Evolutionary conservation across 768 basidiomycete species (phyloP).

Genomic region (Mycena amicta): DNA sequence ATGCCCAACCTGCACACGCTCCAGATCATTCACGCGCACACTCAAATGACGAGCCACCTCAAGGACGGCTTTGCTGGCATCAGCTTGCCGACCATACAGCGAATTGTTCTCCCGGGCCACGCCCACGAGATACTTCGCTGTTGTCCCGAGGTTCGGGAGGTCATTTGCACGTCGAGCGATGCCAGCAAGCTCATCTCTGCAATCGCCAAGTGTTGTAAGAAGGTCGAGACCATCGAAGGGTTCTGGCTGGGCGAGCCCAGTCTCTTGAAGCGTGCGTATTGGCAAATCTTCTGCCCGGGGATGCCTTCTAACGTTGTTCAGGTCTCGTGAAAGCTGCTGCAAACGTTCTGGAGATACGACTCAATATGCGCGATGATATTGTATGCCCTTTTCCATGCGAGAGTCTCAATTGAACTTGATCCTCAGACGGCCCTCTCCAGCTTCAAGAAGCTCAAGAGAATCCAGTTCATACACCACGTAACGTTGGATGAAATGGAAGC

Average conservation of each 20-base stretch:
- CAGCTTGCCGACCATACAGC: slow-evolving; percentile 27
- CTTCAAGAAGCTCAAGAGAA: slow-evolving; percentile 5
- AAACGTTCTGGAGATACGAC: background rate
- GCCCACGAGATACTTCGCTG: slow-evolving; percentile 35
- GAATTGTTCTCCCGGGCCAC: slow-evolving; percentile 27
- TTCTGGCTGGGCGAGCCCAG: slow-evolving; percentile 21
- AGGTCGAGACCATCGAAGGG: slow-evolving; percentile 31
- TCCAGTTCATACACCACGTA: background rate
- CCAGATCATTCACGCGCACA: slow-evolving; percentile 33
- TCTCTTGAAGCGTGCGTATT: slow-evolving; percentile 30
- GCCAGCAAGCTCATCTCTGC: slow-evolving; percentile 31
- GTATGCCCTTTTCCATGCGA: background rate
- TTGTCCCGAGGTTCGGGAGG: slow-evolving; percentile 31
- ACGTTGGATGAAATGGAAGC: background rate
- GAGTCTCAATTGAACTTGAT: background rate
- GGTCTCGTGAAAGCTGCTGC: slow-evolving; percentile 9
- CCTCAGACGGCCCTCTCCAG: background rate
- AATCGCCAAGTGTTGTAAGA: slow-evolving; percentile 30
- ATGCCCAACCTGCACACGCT: slow-evolving; percentile 36
- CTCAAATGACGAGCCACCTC: slow-evolving; percentile 33
- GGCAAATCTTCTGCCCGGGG: slow-evolving; percentile 3
- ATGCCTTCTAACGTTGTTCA: background rate
- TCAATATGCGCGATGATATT: background rate
- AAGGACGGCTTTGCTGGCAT: slow-evolving; percentile 30
- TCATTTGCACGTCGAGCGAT: slow-evolving; percentile 28